These are phyloP conservation scores for Monosporascus cannonballus DNA, from an alignment of 2,329 filamentous ascomycete species.

Conservation along the genomic window DNA sequence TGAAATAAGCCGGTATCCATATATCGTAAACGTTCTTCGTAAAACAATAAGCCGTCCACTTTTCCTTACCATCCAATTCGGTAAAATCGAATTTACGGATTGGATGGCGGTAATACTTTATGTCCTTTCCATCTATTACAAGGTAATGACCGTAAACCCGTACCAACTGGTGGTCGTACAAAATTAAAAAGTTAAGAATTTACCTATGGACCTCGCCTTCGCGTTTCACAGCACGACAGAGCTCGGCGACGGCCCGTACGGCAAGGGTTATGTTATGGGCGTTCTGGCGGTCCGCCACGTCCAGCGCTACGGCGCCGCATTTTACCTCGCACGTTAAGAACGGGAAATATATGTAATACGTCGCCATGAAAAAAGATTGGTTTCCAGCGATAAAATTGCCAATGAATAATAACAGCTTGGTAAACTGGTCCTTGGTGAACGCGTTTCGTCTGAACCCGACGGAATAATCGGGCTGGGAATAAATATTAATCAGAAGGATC, in stretches of 20 bases:
- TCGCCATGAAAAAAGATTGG: slow-evolving; percentile 37
- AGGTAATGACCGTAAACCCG: no score
- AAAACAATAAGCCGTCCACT: no score
- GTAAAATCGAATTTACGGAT: no score
- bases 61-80: no score
- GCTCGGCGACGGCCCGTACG: slow-evolving; percentile 30
- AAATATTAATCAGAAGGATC: slow-evolving; percentile 27
- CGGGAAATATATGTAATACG: slow-evolving; percentile 41
- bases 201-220: slow-evolving; percentile 31
- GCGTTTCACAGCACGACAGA: slow-evolving; percentile 30
- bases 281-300: slow-evolving; percentile 34
- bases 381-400: slow-evolving; percentile 25
- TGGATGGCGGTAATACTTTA: no score
- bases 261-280: slow-evolving; percentile 35
- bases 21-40: no score
- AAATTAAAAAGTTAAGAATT: no score
- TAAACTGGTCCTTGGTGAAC: slow-evolving; percentile 36
- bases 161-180: no score
- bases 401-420: slow-evolving; percentile 33
- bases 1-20: no score
- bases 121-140: no score
- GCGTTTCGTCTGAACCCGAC: slow-evolving; percentile 33
- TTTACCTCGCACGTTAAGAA: slow-evolving; percentile 45
- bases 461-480: slow-evolving; percentile 38
- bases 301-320: slow-evolving; percentile 30